phyloP scores from a whole-genome alignment of 2,329 filamentous ascomycete genomes.

The Aspergillus unguis region DNA sequence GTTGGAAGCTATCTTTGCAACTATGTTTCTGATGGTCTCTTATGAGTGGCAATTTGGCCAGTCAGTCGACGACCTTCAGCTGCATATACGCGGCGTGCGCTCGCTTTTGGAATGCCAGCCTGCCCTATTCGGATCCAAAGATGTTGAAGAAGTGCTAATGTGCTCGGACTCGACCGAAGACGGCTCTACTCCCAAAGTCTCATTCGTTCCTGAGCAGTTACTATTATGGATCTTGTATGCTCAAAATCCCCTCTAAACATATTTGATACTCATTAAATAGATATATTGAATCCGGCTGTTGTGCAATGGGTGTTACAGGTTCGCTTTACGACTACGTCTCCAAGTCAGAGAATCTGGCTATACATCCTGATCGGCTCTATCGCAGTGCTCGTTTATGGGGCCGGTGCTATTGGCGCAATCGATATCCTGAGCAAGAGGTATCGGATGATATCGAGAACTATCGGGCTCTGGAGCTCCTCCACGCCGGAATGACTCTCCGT shows the following conservation, averaged over 20 bases:
- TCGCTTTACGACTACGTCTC: conserved; percentile 34
- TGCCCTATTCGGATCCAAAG: conserved; percentile 29
- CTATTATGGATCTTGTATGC: conserved; percentile 36
- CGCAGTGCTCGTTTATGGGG: conserved; percentile 36
- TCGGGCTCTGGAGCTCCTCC: conserved; percentile 32
- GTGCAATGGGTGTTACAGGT: conserved; percentile 28
- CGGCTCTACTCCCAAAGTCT: conserved; percentile 20
- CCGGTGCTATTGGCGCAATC: conserved; percentile 35
- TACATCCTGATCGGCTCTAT: conserved; percentile 34
- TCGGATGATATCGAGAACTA: conserved; percentile 41
- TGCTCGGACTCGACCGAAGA: conserved; percentile 18
- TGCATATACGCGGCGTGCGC: conserved; percentile 37
- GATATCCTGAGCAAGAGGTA: conserved; percentile 36
- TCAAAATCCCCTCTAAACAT: background rate
- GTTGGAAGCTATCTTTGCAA: conserved; percentile 35
- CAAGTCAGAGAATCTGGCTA: conserved; percentile 29
- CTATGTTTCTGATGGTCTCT: conserved; percentile 36
- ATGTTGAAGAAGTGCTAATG: conserved; percentile 29
- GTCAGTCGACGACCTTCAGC: conserved; percentile 32
- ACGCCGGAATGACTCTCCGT: conserved; percentile 27
- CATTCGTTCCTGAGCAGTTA: conserved; percentile 37
- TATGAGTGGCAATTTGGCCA: conserved; percentile 39
- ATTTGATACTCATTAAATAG: conserved; percentile 12
- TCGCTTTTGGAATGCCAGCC: conserved; percentile 36
- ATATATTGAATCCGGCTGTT: conserved; percentile 30